Conservation (phyloP, 352 stramenopile species). For the Pythium dissotocum region DNA sequence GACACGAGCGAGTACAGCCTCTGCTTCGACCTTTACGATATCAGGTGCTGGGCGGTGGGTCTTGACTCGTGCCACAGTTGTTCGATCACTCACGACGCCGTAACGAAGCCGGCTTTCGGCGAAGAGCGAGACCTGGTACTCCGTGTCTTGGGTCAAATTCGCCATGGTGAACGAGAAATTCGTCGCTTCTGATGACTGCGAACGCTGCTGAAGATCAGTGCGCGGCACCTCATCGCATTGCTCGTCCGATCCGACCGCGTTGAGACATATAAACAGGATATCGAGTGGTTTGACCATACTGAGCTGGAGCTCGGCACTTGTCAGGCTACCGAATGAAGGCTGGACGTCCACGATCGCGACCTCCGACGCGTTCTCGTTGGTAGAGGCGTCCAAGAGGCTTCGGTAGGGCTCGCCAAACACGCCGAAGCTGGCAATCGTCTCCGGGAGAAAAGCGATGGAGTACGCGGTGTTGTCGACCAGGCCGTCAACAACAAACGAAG, state of each 20-base stretch:
- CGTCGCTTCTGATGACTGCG: conserved; percentile 17
- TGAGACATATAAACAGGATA: conserved; percentile 50
- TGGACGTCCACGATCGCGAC: conserved; percentile 33
- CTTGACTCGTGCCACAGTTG: conserved; percentile 22
- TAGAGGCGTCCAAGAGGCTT: conserved; percentile 47
- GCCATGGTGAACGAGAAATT: conserved; percentile 42
- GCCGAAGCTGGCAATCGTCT: conserved; percentile 63
- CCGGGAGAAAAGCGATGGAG: conserved; percentile 54
- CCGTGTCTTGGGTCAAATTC: conserved; percentile 60
- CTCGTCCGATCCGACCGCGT: background rate
- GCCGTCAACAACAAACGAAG: conserved; percentile 28
- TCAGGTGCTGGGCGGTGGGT: conserved; percentile 49
- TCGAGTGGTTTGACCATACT: conserved; percentile 65
- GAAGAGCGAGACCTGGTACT: conserved; percentile 47
- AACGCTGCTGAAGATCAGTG: conserved; percentile 28
- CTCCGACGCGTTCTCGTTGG: conserved; percentile 68
- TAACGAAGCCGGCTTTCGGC: conserved; percentile 60
- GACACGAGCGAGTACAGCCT: conserved; percentile 36
- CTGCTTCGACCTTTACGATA: conserved; percentile 23
- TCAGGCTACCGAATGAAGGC: conserved; percentile 40
- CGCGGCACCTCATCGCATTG: conserved; percentile 39
- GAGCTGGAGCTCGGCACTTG: conserved; percentile 42
- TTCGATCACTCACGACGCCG: conserved; percentile 47
- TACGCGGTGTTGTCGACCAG: conserved; percentile 56
- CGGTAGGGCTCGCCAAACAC: conserved; percentile 53